Base-by-base conservation (phyloP, 495 filamentous ascomycete genomes). In the Cenococcum geophilum region DNA sequence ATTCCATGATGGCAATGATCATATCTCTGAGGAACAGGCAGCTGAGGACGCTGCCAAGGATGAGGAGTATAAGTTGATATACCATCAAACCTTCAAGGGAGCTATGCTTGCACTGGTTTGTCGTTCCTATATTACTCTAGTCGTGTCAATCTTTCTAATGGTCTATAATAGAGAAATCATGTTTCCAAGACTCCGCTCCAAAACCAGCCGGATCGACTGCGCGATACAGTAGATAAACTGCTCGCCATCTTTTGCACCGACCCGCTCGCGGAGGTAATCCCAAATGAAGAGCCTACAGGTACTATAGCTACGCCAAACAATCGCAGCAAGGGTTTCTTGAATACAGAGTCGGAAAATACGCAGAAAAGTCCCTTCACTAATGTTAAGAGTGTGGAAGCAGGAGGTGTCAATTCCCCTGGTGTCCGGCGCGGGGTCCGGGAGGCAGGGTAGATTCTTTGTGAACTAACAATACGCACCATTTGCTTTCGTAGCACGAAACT, bases 51-150 rank as follows among this genome's bases (percentile, higher is more conserved):
- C 57, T 0, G 65, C 70, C 0, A 78, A 82, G 32, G 80, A 81
- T 48, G 83, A 85, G 63, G 82, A 85, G 51, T 87, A 83, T 69
- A 87, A 86, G 68, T 65, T 78, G 9, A 79, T 86, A 71, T 87
- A 87, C 56, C 84, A 87, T 62, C 82, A 84, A 51, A 83, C 81
- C 0, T 86, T 80, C 62, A 85, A 83, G 60, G 80, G 82, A 20
- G 78, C 81, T 0, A 78, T 76, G 21, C 84, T 86, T 67, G 79
- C 82, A 5, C 76, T 86, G 25, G 69, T 71, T 45, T 65, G 64
- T 63, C 5, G 50, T 4, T 40, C 35, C 8, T 60, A 6, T 21
- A 42, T 20, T 12, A 40, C 8, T 14, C 20, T 23, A 14, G 16
- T 20, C 23, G 8, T 8, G n/a, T 25, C 5, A 12, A 6, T 14